Conservation (phyloP, 257 asterid species). For the Cordia subcordata region DNA sequence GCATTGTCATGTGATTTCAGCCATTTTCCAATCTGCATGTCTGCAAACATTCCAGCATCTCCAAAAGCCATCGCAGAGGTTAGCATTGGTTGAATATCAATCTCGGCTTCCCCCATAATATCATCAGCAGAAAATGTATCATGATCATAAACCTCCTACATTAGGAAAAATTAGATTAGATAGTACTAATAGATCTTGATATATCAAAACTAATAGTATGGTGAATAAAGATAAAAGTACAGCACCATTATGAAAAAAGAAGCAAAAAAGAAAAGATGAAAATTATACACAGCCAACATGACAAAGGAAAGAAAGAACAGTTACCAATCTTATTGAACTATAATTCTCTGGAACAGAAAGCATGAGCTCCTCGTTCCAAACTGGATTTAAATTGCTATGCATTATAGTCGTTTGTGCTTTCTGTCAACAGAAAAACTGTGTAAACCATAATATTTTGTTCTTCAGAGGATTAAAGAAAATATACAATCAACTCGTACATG, state of each 20-base stretch:
- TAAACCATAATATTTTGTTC: not conserved
- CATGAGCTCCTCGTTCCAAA: constrained; percentile 79
- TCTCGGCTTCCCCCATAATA: constrained; percentile 83
- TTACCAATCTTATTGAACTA: constrained; percentile 66
- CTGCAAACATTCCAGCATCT: constrained; percentile 61
- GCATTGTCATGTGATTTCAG: constrained; percentile 85
- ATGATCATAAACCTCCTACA: constrained; percentile 65
- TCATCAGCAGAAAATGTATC: constrained; percentile 82
- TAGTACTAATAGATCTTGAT: too few relatives aligned
- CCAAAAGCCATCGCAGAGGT: constrained; percentile 83
- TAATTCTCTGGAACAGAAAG: constrained; percentile 77
- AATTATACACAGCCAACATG: not conserved
- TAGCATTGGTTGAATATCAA: constrained; percentile 76
- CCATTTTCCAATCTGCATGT: constrained; percentile 98
- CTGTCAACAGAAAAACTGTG: constrained; percentile 28
- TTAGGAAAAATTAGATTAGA: not conserved
- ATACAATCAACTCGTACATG: not conserved
- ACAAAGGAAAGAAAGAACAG: not conserved
- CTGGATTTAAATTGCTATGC: constrained; percentile 72
- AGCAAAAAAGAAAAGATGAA: not conserved
- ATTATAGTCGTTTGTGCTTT: constrained; percentile 60
- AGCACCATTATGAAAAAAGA: not conserved
- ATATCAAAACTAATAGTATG: too few relatives aligned
- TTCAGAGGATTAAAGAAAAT: not conserved
- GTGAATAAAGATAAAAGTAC: too few relatives aligned